These are phyloP conservation scores for Candida peoriensis DNA, from an alignment of 805 yeast species.

Conservation along the genomic window DNA sequence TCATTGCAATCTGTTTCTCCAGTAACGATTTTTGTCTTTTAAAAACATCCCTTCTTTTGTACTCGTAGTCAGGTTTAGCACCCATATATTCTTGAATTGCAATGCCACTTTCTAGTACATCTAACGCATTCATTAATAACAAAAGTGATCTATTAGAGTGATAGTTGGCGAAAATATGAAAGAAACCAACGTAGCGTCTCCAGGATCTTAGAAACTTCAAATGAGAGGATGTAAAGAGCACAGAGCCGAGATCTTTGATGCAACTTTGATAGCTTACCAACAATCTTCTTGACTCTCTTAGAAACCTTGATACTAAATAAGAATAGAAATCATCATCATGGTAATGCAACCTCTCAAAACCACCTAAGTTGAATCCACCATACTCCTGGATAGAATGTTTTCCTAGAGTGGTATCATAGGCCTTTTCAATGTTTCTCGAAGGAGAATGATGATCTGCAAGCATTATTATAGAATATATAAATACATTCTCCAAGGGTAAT, in stretches of 20 bases:
- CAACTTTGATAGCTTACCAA: background rate
- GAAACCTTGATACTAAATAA: slow-evolving; percentile 1
- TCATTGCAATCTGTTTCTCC: slow-evolving; percentile 5
- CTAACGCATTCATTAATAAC: slow-evolving; percentile 4
- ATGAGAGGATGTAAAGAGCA: slow-evolving; percentile 1
- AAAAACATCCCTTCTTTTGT: slow-evolving; percentile 1
- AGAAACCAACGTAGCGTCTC: slow-evolving; percentile 5
- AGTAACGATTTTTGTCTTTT: background rate
- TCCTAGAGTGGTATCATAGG: slow-evolving; percentile 4
- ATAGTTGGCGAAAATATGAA: slow-evolving; percentile 5
- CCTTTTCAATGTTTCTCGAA: background rate
- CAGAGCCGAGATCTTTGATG: background rate
- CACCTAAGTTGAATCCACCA: background rate
- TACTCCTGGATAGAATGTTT: background rate
- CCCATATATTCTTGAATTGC: slow-evolving; percentile 5
- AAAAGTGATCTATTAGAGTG: slow-evolving; percentile 7
- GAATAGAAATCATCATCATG: slow-evolving; percentile 5
- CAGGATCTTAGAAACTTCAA: slow-evolving; percentile 7
- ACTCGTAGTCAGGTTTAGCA: background rate
- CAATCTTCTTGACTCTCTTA: slow-evolving; percentile 2
- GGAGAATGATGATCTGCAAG: slow-evolving; percentile 2
- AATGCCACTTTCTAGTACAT: slow-evolving; percentile 5
- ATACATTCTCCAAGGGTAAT: background rate
- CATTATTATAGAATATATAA: slow-evolving; percentile 2
- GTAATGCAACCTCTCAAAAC: slow-evolving; percentile 1